Conservation (phyloP, 2,329 filamentous ascomycete species). For the Alternaria sp. region DNA sequence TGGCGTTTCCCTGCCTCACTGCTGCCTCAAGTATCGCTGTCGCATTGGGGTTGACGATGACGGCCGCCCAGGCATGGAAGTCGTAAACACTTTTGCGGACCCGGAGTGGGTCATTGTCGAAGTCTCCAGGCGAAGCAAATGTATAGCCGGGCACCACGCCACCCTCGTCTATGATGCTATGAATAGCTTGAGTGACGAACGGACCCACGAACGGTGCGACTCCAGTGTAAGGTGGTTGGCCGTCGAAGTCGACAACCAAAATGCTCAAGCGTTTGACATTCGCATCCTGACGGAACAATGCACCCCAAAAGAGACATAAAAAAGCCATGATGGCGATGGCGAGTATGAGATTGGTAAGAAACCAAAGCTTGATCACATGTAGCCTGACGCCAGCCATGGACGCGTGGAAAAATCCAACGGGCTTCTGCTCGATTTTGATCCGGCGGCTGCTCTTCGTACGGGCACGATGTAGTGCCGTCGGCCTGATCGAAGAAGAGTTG, state of each 20-base stretch:
- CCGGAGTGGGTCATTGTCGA: constrained; percentile 63
- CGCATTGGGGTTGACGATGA: constrained; percentile 70
- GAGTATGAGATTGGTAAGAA: constrained; percentile 42
- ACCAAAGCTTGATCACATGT: constrained; percentile 42
- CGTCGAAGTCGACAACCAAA: constrained; percentile 71
- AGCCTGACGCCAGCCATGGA: constrained; percentile 43
- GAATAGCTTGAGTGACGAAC: constrained; percentile 57
- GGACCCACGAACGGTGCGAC: constrained; percentile 64
- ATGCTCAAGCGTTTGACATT: constrained; percentile 56
- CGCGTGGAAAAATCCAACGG: constrained; percentile 44
- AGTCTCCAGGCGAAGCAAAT: constrained; percentile 59
- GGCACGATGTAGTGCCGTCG: constrained; percentile 21
- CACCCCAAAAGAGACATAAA: constrained; percentile 44
- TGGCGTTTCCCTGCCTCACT: constrained; percentile 62
- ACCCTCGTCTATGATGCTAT: constrained; percentile 49
- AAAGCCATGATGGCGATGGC: constrained; percentile 35
- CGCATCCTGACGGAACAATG: constrained; percentile 37
- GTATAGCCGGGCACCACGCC: constrained; percentile 60
- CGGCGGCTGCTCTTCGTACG: constrained; percentile 35
- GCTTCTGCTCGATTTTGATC: constrained; percentile 16
- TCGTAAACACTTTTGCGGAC: constrained; percentile 68
- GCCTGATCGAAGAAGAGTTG: constrained; percentile 18
- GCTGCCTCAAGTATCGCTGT: constrained; percentile 65
- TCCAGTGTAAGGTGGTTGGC: constrained; percentile 58
- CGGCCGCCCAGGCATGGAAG: constrained; percentile 66